Conservation (phyloP, 2,329 filamentous ascomycete species). For the Talaromyces islandicus region DNA sequence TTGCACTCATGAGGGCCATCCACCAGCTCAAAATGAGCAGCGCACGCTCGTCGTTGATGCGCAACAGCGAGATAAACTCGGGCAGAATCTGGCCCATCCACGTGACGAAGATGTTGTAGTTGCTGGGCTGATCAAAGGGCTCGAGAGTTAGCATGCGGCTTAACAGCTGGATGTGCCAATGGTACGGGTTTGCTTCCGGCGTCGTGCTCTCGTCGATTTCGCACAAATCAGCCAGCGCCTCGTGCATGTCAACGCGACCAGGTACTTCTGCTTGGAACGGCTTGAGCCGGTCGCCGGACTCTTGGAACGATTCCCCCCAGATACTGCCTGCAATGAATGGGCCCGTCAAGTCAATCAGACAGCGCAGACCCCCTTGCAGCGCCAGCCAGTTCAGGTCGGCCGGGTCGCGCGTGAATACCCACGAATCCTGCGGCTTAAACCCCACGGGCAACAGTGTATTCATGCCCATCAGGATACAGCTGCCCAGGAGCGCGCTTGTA, state of each 20-base stretch:
- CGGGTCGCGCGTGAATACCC: slow-evolving; percentile 28
- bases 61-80: slow-evolving; percentile 22
- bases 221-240: slow-evolving; percentile 28
- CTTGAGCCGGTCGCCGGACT: slow-evolving; percentile 11
- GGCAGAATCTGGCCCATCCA: slow-evolving; percentile 31
- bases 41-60: slow-evolving; percentile 25
- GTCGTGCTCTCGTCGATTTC: slow-evolving; percentile 22
- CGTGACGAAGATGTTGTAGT: slow-evolving; percentile 20
- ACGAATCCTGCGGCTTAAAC: slow-evolving; percentile 27
- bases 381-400: slow-evolving; percentile 30
- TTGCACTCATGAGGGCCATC: slow-evolving; percentile 18
- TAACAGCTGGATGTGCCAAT: slow-evolving; percentile 32
- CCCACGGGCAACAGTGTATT: slow-evolving; percentile 27
- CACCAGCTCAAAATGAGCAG: slow-evolving; percentile 30
- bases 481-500: slow-evolving; percentile 33
- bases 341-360: slow-evolving; percentile 20
- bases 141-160: slow-evolving; percentile 25
- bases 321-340: slow-evolving; percentile 27
- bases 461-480: slow-evolving; percentile 31
- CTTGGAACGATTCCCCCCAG: slow-evolving; percentile 18
- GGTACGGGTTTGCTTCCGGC: slow-evolving; percentile 14
- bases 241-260: slow-evolving; percentile 23
- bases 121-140: slow-evolving; percentile 12
- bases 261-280: slow-evolving; percentile 22
- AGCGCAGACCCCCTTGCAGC: slow-evolving; percentile 28